phyloP scores from a whole-genome alignment of 495 filamentous ascomycete species.

The Aspergillus ostianus region DNA sequence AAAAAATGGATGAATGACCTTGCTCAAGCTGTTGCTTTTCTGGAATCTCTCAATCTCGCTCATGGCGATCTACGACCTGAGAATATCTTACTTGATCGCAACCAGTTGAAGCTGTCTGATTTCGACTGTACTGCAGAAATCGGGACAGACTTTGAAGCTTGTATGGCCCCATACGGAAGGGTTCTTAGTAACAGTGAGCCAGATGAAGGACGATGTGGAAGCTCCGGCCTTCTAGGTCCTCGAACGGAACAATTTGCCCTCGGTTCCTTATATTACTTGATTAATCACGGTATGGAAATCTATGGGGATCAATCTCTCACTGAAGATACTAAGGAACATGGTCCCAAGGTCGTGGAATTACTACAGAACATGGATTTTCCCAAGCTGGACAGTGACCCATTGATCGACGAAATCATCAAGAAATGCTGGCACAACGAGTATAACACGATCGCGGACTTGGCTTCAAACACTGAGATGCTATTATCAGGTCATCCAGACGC shows the following conservation, averaged over 20 bases:
- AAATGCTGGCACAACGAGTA: conserved; percentile 41
- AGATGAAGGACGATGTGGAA: conserved; percentile 26
- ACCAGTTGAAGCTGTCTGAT: conserved; percentile 27
- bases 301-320: conserved; percentile 32
- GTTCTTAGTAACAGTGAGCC: conserved; percentile 22
- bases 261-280: conserved; percentile 37
- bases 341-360: conserved; percentile 30
- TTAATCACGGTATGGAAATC: conserved; percentile 40
- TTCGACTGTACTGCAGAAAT: conserved; percentile 32
- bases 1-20: conserved; percentile 42
- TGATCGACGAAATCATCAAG: conserved; percentile 37
- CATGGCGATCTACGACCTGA: conserved; percentile 35
- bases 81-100: conserved; percentile 29
- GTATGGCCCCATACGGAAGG: conserved; percentile 28
- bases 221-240: conserved; percentile 29
- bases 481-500: neutral
- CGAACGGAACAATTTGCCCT: conserved; percentile 40
- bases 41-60: conserved; percentile 39
- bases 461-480: conserved; percentile 27
- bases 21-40: conserved; percentile 36
- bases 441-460: conserved; percentile 29
- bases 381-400: conserved; percentile 28
- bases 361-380: conserved; percentile 39
- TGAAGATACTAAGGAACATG: conserved; percentile 37
- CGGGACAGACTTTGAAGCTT: conserved; percentile 29